A percentile compares a stretch with the other conserved stretches of the same genome.
Conservation (phyloP, 2,329 filamentous ascomycete genomes). For the Fusarium anguioides region DNA sequence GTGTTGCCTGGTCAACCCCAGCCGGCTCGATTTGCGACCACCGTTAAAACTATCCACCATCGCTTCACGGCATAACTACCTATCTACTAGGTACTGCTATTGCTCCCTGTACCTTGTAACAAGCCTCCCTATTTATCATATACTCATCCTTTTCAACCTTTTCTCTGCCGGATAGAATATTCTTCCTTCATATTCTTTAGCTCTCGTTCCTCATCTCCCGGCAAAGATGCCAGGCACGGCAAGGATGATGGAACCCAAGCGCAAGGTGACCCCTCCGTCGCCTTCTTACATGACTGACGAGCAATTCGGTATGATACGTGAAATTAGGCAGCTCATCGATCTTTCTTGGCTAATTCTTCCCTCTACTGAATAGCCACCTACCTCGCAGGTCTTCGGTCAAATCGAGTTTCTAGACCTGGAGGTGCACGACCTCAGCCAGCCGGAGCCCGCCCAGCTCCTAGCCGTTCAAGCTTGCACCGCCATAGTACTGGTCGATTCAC, state of each 20-base stretch:
- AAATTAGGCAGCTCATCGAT: constrained; percentile 11
- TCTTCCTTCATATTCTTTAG: constrained; percentile 28
- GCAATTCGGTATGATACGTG: constrained; percentile 67
- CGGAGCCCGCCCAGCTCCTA: constrained; percentile 48
- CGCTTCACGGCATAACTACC: constrained; percentile 20
- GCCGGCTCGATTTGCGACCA: constrained; percentile 27
- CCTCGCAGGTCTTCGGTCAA: constrained; percentile 76
- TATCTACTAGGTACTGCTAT: not conserved
- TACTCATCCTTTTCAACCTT: not conserved
- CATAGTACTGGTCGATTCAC: constrained; percentile 47
- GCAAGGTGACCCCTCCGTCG: constrained; percentile 70
- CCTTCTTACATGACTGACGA: constrained; percentile 74
- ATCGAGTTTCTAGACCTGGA: constrained; percentile 73
- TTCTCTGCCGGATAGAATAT: constrained; percentile 34
- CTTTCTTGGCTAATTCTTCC: constrained; percentile 34
- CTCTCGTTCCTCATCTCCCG: constrained; percentile 23
- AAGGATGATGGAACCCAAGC: constrained; percentile 51
- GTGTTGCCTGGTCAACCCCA: constrained; percentile 47
- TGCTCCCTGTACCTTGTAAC: constrained; percentile 1
- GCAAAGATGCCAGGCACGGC: constrained; percentile 49
- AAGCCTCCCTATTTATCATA: constrained; percentile 12
- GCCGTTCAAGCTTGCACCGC: constrained; percentile 42
- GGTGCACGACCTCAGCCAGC: constrained; percentile 74
- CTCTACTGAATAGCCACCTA: constrained; percentile 67
- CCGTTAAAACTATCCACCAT: constrained; percentile 30